Evolutionary conservation across 2,329 filamentous ascomycete species (phyloP).

Genomic region (Albifimbria verrucaria): DNA sequence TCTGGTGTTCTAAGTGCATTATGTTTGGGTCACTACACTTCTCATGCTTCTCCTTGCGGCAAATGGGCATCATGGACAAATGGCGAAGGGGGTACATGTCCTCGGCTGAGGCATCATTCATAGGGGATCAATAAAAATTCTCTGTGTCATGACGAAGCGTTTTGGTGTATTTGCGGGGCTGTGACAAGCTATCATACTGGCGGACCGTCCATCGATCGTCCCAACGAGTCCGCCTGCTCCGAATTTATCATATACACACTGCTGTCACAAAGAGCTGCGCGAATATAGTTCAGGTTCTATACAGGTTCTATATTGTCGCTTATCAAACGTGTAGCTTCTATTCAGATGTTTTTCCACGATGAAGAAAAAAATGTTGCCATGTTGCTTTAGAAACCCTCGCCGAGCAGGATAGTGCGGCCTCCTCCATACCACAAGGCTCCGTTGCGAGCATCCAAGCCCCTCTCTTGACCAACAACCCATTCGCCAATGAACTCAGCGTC

Average conservation of each 20-base stretch:
- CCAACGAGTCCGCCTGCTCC: too few species aligned
- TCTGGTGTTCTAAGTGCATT: slow-evolving; percentile 90
- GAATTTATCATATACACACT: too few species aligned
- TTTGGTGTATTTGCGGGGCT: too few species aligned
- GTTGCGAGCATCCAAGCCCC: slow-evolving; percentile 70
- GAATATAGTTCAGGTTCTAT: too few species aligned
- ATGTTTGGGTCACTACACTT: slow-evolving; percentile 38
- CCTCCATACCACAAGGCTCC: slow-evolving; percentile 86
- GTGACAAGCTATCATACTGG: too few species aligned
- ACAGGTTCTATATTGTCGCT: too few species aligned
- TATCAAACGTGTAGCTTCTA: neutral
- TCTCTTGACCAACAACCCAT: slow-evolving; percentile 86
- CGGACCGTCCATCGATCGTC: too few species aligned
- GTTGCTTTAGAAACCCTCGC: slow-evolving; percentile 55
- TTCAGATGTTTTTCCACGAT: too few species aligned
- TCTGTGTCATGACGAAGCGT: slow-evolving; percentile 11
- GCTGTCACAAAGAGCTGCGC: too few species aligned
- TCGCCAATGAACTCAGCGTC: slow-evolving; percentile 54
- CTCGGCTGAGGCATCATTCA: slow-evolving; percentile 40
- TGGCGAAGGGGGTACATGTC: slow-evolving; percentile 46
- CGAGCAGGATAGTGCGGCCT: slow-evolving; percentile 64
- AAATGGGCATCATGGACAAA: slow-evolving; percentile 45
- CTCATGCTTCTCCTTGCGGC: slow-evolving; percentile 41
- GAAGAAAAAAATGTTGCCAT: too few species aligned
- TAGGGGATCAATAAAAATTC: slow-evolving; percentile 41